These are phyloP conservation scores for Ustilago loliicola DNA, from an alignment of 1,284 basidiomycete species.

Conservation along the genomic window DNA sequence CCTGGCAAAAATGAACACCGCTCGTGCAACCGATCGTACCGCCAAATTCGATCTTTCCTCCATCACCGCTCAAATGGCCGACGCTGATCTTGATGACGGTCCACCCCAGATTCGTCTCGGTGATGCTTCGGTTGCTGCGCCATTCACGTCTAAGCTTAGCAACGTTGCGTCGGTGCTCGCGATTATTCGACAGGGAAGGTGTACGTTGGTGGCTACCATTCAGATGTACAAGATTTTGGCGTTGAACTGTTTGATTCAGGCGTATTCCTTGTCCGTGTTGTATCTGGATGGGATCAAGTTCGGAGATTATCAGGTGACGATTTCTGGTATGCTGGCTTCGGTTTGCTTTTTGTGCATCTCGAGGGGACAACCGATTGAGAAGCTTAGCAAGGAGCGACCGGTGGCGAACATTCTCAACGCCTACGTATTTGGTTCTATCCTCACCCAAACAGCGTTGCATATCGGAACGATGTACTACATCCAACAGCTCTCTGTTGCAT, in stretches of 20 bases:
- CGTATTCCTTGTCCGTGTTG: constrained; percentile 66
- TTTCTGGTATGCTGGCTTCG: constrained; percentile 63
- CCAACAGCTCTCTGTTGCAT: constrained; percentile 50
- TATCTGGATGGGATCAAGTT: constrained; percentile 69
- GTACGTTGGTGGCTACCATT: constrained; percentile 68
- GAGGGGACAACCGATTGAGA: constrained; percentile 66
- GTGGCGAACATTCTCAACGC: constrained; percentile 65
- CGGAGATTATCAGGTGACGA: constrained; percentile 69
- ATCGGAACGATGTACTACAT: constrained; percentile 67
- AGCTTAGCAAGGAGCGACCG: constrained; percentile 64
- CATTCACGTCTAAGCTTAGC: constrained; percentile 67
- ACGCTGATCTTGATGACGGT: constrained; percentile 67
- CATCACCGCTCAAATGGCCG: constrained; percentile 65
- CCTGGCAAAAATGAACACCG: constrained; percentile 54
- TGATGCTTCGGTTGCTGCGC: constrained; percentile 68
- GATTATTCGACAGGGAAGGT: constrained; percentile 69
- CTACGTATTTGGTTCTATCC: constrained; percentile 66
- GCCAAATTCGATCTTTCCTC: constrained; percentile 67
- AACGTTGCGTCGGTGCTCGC: constrained; percentile 61
- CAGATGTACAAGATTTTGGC: constrained; percentile 71
- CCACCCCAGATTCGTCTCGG: constrained; percentile 70
- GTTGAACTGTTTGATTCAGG: constrained; percentile 69
- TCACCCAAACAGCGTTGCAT: constrained; percentile 68
- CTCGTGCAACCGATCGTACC: constrained; percentile 52
- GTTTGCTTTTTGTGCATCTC: constrained; percentile 70